Percentiles rank a stretch among this genome's conserved stretches.
phyloP scores from a whole-genome alignment of 306 rosid genomes.

The Casuarina equisetifolia region DNA sequence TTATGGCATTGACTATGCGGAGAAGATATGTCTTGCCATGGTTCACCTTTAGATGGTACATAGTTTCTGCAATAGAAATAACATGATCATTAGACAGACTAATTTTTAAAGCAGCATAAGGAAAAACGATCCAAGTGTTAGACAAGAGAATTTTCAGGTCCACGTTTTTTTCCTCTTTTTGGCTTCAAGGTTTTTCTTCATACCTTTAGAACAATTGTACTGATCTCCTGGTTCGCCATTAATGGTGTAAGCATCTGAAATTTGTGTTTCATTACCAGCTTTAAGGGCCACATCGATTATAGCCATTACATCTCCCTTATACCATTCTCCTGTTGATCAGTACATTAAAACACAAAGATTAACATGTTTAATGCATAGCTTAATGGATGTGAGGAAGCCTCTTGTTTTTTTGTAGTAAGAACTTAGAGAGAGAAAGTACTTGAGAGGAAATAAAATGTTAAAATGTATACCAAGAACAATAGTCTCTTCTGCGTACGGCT shows the following conservation, averaged over 20 bases:
- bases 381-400: too few relatives aligned
- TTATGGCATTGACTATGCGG: slow-evolving; percentile 21
- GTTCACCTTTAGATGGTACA: slow-evolving; percentile 17
- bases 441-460: neutral
- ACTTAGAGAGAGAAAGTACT: neutral
- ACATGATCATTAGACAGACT: too few relatives aligned
- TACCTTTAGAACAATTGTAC: slow-evolving; percentile 4
- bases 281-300: neutral
- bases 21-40: slow-evolving; percentile 41
- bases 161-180: too few relatives aligned
- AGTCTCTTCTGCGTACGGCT: slow-evolving; percentile 20
- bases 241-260: neutral
- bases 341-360: too few relatives aligned
- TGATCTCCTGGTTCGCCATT: slow-evolving; percentile 8
- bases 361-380: too few relatives aligned
- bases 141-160: too few relatives aligned
- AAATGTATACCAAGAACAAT: slow-evolving; percentile 24
- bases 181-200: too few relatives aligned
- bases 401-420: neutral
- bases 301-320: neutral
- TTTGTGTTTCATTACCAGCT: neutral
- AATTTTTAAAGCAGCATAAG: too few relatives aligned
- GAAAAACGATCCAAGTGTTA: too few relatives aligned
- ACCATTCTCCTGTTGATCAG: slow-evolving; percentile 5
- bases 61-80: slow-evolving; percentile 31